These are phyloP conservation scores for Trichoderma koningiopsis DNA, from an alignment of 2,329 filamentous ascomycete genomes.

Conservation along the genomic window DNA sequence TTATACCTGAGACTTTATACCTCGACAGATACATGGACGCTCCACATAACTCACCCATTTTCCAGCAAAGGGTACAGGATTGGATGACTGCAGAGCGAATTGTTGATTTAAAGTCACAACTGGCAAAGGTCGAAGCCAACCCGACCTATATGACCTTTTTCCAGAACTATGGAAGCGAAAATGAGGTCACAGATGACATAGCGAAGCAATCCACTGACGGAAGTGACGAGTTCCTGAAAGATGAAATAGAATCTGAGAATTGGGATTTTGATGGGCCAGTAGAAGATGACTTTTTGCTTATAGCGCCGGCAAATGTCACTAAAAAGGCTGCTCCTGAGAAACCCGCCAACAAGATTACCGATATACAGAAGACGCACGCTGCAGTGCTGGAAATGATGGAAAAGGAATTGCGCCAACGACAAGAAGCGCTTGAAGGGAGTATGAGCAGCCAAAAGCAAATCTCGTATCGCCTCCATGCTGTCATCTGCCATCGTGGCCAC, in stretches of 20 bases:
- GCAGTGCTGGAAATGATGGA: conserved; percentile 49
- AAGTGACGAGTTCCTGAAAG: conserved; percentile 11
- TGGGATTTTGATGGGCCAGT: conserved; percentile 46
- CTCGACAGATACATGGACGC: conserved; percentile 86
- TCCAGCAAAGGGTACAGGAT: conserved; percentile 65
- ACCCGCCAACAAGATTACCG: conserved; percentile 24
- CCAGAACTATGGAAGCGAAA: conserved; percentile 34
- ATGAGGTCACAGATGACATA: conserved; percentile 26
- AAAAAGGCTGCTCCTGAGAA: background rate
- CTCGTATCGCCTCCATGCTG: conserved; percentile 82
- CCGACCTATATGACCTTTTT: conserved; percentile 35
- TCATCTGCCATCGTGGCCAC: conserved; percentile 85
- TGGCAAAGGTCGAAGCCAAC: conserved; percentile 34
- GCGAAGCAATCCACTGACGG: background rate
- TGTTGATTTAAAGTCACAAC: conserved; percentile 51
- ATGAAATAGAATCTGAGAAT: conserved; percentile 6
- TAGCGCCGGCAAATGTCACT: conserved; percentile 29
- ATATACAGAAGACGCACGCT: conserved; percentile 31
- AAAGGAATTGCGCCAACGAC: conserved; percentile 42
- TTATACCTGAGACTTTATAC: conserved; percentile 79
- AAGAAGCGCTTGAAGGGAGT: conserved; percentile 34
- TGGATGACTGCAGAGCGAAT: conserved; percentile 76
- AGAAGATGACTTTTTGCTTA: conserved; percentile 41
- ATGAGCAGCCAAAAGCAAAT: conserved; percentile 60
- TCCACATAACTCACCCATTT: conserved; percentile 59